A percentile compares a stretch with the other conserved stretches of the same genome.
phyloP scores from a whole-genome alignment of 2,329 filamentous ascomycete genomes.

The Chrysosporium keratinophilum region DNA sequence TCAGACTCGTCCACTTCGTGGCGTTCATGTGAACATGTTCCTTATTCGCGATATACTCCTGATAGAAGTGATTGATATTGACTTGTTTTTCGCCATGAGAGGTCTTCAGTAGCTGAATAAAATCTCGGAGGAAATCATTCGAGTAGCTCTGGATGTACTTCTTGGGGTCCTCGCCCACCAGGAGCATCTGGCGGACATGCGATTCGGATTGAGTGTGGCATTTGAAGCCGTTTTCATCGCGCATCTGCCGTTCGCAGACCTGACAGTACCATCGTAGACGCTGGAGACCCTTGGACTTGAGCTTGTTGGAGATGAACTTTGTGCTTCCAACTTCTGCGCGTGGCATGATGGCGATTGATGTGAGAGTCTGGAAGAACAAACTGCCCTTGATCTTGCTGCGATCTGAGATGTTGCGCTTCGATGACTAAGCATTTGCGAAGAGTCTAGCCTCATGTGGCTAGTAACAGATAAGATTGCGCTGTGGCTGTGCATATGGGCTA shows the following conservation, averaged over 20 bases:
- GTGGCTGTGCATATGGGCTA: not conserved
- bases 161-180: slow-evolving; percentile 77
- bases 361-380: not conserved
- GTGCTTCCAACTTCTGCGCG: slow-evolving; percentile 85
- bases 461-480: not conserved
- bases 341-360: slow-evolving; percentile 50
- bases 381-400: not conserved
- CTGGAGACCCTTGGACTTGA: slow-evolving; percentile 62
- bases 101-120: slow-evolving; percentile 65
- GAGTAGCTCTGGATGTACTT: slow-evolving; percentile 75
- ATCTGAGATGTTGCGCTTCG: not conserved
- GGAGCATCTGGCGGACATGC: slow-evolving; percentile 79
- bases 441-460: not conserved
- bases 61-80: slow-evolving; percentile 86
- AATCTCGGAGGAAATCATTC: slow-evolving; percentile 70
- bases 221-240: slow-evolving; percentile 86
- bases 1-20: slow-evolving; percentile 77
- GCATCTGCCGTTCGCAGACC: slow-evolving; percentile 64
- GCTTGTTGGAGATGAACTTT: slow-evolving; percentile 83
- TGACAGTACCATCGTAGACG: slow-evolving; percentile 87
- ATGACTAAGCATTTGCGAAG: not conserved
- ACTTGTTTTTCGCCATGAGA: slow-evolving; percentile 85
- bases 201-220: slow-evolving; percentile 73
- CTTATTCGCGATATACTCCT: slow-evolving; percentile 81
- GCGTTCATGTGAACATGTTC: slow-evolving; percentile 90